phyloP scores from a whole-genome alignment of 2,329 filamentous ascomycete species.

The Bipolaris victoriae region DNA sequence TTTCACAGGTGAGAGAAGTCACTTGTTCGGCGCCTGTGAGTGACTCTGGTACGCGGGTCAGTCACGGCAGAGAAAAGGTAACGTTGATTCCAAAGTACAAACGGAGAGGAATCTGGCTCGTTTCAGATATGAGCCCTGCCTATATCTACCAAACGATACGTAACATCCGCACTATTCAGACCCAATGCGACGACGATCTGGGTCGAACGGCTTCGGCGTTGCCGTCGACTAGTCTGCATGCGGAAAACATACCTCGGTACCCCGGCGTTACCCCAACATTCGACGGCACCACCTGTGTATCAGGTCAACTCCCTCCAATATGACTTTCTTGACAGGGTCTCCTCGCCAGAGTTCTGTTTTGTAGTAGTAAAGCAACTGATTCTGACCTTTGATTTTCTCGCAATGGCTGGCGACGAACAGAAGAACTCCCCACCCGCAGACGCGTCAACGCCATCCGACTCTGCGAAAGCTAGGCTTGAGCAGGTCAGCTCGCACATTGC shows the following conservation, averaged over 20 bases:
- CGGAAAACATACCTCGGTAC: constrained; percentile 36
- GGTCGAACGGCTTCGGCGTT: background rate
- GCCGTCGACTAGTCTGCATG: background rate
- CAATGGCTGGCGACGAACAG: constrained; percentile 36
- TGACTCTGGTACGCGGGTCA: no score
- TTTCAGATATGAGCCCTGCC: background rate
- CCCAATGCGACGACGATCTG: background rate
- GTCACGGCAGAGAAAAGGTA: no score
- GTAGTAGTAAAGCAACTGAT: background rate
- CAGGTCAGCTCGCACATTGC: constrained; percentile 57
- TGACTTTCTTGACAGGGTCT: constrained; percentile 20
- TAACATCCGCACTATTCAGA: background rate
- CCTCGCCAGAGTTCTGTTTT: constrained; percentile 20
- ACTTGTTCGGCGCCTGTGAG: no score
- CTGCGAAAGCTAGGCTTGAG: constrained; percentile 53
- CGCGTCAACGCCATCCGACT: constrained; percentile 27
- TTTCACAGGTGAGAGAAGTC: background rate
- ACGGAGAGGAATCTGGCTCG: no score
- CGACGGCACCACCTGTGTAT: constrained; percentile 1
- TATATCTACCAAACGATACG: background rate
- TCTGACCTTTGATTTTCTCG: background rate
- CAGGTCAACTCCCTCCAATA: constrained; percentile 21
- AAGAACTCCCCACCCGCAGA: constrained; percentile 20
- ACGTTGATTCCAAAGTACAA: no score
- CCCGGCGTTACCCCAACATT: constrained; percentile 25